These are phyloP conservation scores for Myriosclerotinia duriaeana DNA, from an alignment of 2,329 filamentous ascomycete genomes.

Conservation along the genomic window DNA sequence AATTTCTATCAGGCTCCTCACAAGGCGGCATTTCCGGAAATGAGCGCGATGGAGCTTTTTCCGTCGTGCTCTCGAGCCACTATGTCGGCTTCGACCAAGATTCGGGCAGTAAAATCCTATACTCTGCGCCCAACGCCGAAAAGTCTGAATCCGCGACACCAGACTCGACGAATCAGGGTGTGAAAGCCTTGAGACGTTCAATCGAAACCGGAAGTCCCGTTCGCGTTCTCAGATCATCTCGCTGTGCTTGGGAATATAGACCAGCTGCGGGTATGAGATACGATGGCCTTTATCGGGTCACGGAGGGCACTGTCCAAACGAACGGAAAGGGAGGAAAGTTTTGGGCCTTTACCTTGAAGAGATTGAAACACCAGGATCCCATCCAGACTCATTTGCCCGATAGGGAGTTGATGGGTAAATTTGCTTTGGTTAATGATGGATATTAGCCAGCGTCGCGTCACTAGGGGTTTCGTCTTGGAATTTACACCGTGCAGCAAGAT, in stretches of 20 bases:
- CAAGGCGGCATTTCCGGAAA: constrained; percentile 8
- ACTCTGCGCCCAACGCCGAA: neutral
- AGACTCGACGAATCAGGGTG: neutral
- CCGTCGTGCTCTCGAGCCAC: neutral
- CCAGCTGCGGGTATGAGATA: neutral
- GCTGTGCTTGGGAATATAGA: neutral
- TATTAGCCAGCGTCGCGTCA: neutral
- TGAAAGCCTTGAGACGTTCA: neutral
- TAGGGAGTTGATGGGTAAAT: neutral
- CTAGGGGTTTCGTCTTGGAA: too few relatives aligned
- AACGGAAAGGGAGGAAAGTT: constrained; percentile 4
- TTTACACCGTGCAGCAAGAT: neutral
- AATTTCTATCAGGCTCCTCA: neutral
- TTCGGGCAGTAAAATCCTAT: neutral
- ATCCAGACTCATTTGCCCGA: neutral
- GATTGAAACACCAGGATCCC: neutral
- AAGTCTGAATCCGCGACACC: neutral
- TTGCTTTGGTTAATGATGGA: constrained; percentile 6
- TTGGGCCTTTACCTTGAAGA: neutral
- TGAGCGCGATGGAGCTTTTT: neutral
- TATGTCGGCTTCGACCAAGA: constrained; percentile 9
- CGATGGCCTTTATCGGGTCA: constrained; percentile 4
- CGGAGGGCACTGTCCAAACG: rapidly evolving
- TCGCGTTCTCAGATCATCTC: neutral
- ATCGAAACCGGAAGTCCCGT: neutral